phyloP scores from a whole-genome alignment of 805 yeast genomes.

The Metschnikowia shivogae region DNA sequence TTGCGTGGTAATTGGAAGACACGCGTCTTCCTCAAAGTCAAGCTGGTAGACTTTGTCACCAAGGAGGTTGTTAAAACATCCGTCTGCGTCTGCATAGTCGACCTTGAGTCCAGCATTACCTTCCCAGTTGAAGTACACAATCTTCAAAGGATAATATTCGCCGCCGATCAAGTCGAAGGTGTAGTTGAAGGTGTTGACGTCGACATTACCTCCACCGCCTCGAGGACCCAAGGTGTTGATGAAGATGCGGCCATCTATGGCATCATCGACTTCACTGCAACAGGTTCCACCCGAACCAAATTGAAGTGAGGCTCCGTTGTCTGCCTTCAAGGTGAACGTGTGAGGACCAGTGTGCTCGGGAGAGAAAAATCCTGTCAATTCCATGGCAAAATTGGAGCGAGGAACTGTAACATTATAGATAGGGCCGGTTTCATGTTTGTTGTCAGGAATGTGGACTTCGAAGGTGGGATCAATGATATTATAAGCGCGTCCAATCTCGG shows the following conservation, averaged over 20 bases:
- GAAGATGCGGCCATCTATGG: slow-evolving; percentile 2
- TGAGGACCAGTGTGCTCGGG: slow-evolving; percentile 8
- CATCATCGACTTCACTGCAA: slow-evolving; percentile 10
- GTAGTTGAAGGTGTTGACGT: neutral
- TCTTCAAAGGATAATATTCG: slow-evolving; percentile 8
- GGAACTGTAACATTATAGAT: neutral
- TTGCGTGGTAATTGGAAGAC: neutral
- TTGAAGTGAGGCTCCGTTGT: slow-evolving; percentile 13
- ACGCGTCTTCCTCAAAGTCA: slow-evolving; percentile 2
- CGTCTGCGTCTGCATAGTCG: neutral
- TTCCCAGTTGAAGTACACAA: slow-evolving; percentile 13
- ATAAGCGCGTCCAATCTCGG: neutral
- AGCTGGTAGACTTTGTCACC: slow-evolving; percentile 1
- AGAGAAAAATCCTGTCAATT: slow-evolving; percentile 10
- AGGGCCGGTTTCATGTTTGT: neutral
- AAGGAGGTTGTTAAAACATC: neutral
- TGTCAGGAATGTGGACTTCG: neutral
- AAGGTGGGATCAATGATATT: neutral
- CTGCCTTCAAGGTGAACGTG: slow-evolving; percentile 8
- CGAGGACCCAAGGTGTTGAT: slow-evolving; percentile 5
- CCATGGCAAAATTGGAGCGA: slow-evolving; percentile 5
- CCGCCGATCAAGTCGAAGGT: slow-evolving; percentile 4
- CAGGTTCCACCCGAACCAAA: slow-evolving; percentile 9
- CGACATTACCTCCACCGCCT: slow-evolving; percentile 6
- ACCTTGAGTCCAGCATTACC: slow-evolving; percentile 9